Base-by-base conservation (phyloP, 2,329 filamentous ascomycete genomes). In the Purpureocillium lavendulum region DNA sequence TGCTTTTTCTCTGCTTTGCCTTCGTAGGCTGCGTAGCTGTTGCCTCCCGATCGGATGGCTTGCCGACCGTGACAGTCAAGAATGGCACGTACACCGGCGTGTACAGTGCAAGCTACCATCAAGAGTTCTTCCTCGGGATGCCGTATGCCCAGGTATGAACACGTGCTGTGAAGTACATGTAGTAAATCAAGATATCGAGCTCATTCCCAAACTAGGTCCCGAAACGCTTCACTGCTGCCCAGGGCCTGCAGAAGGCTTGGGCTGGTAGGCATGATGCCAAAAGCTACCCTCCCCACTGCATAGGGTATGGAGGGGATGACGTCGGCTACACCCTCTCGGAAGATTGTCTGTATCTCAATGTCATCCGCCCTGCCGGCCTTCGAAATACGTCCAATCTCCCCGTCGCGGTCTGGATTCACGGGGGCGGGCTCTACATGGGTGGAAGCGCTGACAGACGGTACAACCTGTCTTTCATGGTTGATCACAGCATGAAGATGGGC, bases 321-420 rank as follows among this genome's bases (percentile, higher is more conserved):
- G 40, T 42, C 10, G 45, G 43, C 7, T 50, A 49, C 18, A 33
- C 38, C 0, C 44, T 48, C 36, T 53, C 62, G 10, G 78, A 82
- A 49, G 72, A 80, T 49, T 82, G 79, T 44, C 62, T 82, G 4
- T 77, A 74, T 33, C 58, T 82, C 44, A 82, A 81, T 47, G 66
- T 83, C 7, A 61, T 82, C 18, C 67, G 77, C 4, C 75, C 76
- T 0, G 57, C 68, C 8, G 67, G 69, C 6, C 59, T 67, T 4
- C 53, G 61, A 8, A 45, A 55, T 26, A 48, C 51, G 7, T 53
- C 55, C 3, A 63, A 57, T 10, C 60, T 81, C 3, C 77, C 77
- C 0, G 70, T 80, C 7, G 66, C 65, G 10, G 64, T 78, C 1
- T 80, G 76, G 75, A 76, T 80, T 33, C 70, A 79, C 41, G 68